Conservation (phyloP, 2,329 filamentous ascomycete species). For the Graphiopsis chlorocephala region DNA sequence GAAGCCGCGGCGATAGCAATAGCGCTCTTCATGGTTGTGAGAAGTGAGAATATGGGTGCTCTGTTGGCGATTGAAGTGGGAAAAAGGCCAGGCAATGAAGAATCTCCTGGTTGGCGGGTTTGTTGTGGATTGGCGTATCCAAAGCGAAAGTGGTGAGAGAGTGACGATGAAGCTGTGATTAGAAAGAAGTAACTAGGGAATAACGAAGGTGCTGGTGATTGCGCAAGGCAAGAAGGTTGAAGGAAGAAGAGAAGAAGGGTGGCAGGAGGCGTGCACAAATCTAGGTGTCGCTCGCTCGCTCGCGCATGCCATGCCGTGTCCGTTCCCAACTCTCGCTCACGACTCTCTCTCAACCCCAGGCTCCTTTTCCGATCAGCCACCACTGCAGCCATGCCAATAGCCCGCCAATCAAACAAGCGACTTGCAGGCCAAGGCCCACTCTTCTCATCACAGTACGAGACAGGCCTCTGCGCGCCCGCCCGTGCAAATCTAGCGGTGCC, state of each 20-base stretch:
- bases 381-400: background rate
- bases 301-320: background rate
- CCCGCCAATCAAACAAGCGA: background rate
- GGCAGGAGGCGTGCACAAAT: background rate
- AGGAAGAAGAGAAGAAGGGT: conserved; percentile 16
- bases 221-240: conserved; percentile 6
- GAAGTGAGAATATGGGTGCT: conserved; percentile 16
- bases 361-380: background rate
- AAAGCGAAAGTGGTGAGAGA: conserved; percentile 20
- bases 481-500: background rate
- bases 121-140: conserved; percentile 10
- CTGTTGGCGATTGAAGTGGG: conserved; percentile 5
- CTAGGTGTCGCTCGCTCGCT: no score
- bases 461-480: background rate
- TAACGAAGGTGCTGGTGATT: conserved; percentile 13
- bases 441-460: background rate
- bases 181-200: conserved; percentile 15
- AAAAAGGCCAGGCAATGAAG: background rate
- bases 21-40: conserved; percentile 51
- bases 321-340: background rate
- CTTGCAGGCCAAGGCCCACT: background rate
- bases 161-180: conserved; percentile 16
- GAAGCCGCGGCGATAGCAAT: conserved; percentile 46
- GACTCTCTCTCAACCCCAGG: background rate
- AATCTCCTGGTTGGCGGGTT: conserved; percentile 1